Conservation (phyloP, 345 rosid genomes). For the Clausena lansium region DNA sequence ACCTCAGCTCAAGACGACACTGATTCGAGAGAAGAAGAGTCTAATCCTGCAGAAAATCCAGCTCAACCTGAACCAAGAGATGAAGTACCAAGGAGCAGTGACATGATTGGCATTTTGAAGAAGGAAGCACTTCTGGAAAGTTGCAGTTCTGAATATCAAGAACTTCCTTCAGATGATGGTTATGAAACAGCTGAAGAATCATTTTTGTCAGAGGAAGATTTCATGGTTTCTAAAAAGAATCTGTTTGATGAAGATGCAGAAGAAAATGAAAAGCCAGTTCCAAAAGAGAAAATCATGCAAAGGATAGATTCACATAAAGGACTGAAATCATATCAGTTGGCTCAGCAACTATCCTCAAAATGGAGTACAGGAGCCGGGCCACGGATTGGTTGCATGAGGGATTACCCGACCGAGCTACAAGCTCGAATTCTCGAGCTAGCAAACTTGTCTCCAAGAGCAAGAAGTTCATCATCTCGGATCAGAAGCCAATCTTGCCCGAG, state of each 20-base stretch:
- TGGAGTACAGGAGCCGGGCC: constrained; percentile 98
- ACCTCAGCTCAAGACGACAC: constrained; percentile 18
- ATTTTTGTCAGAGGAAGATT: constrained; percentile 61
- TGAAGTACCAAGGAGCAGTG: constrained; percentile 33
- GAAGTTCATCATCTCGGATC: constrained; percentile 18
- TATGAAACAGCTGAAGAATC: constrained; percentile 80
- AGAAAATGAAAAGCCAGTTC: constrained; percentile 49
- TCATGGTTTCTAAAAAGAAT: constrained; percentile 55
- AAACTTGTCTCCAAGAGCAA: constrained; percentile 65
- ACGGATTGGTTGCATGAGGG: constrained; percentile 93
- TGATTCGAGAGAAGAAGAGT: constrained; percentile 18
- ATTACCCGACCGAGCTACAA: constrained; percentile 84
- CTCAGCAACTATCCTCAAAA: constrained; percentile 60
- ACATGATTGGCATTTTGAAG: constrained; percentile 20
- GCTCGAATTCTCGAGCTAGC: constrained; percentile 65
- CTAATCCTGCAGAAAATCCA: constrained; percentile 16
- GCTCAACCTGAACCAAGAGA: constrained; percentile 22
- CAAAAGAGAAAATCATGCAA: constrained; percentile 67
- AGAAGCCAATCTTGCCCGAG: constrained; percentile 19
- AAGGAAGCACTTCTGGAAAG: constrained; percentile 14
- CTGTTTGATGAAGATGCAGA: constrained; percentile 58
- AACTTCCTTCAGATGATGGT: constrained; percentile 49
- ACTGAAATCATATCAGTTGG: constrained; percentile 73
- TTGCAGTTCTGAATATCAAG: constrained; percentile 11
- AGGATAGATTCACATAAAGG: constrained; percentile 81